Conservation (phyloP, 129 eudicot genomes). For the Gnaphalium uliginosum region DNA sequence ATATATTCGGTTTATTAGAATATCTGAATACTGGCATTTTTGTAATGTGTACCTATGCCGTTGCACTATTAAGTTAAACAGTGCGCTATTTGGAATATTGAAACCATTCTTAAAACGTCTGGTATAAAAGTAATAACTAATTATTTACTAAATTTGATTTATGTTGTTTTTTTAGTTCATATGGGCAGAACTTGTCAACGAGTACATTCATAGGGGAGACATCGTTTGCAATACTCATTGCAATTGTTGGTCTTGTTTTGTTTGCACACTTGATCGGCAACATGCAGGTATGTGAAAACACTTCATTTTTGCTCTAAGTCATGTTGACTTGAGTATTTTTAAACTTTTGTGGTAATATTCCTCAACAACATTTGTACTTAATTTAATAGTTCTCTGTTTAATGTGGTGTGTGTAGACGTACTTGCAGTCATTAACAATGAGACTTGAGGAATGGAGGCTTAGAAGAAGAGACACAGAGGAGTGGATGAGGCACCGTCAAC, state of each 20-base stretch:
- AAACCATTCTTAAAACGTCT: neutral
- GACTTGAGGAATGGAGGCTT: conserved; percentile 99
- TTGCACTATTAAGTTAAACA: neutral
- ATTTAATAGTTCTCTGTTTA: neutral
- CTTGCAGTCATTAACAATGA: conserved; percentile 83
- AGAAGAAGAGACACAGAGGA: conserved; percentile 93
- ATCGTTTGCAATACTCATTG: conserved; percentile 89
- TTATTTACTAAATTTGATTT: neutral
- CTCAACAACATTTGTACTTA: neutral
- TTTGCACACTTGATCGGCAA: conserved; percentile 97
- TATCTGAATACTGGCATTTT: neutral
- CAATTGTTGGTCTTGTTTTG: conserved; percentile 90
- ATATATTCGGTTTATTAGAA: neutral
- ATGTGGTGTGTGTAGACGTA: conserved; percentile 64
- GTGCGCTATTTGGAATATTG: neutral
- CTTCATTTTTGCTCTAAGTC: neutral
- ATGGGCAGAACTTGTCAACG: conserved; percentile 89
- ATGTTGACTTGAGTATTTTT: no score
- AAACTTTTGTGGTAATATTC: neutral
- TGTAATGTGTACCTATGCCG: neutral
- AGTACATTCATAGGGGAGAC: conserved; percentile 92
- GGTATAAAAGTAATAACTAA: neutral
- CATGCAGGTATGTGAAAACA: conserved; percentile 69
- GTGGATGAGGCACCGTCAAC: conserved; percentile 98
- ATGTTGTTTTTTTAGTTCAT: conserved; percentile 59